These are phyloP conservation scores for Solanum microdontum DNA, from an alignment of 257 asterid species.

Conservation along the genomic window DNA sequence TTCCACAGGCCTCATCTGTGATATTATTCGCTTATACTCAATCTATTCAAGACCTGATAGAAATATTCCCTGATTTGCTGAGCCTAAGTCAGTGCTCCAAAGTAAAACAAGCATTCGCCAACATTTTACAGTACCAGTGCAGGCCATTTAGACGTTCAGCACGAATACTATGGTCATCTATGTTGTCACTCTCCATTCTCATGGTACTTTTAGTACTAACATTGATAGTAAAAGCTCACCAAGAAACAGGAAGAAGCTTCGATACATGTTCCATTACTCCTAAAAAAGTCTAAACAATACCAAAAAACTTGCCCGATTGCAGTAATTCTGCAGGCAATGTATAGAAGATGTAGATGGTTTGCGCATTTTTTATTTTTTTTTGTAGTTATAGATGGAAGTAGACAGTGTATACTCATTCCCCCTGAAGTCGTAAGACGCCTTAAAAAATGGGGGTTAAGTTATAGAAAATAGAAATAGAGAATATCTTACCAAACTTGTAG, in stretches of 20 bases:
- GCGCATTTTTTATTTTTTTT: not conserved
- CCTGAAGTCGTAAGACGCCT: conserved; percentile 2
- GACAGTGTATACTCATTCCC: not conserved
- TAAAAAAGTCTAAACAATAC: not conserved
- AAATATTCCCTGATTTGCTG: conserved; percentile 32
- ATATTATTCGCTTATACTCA: conserved; percentile 28
- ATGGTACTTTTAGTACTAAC: conserved; percentile 27
- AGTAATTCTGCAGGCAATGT: not conserved
- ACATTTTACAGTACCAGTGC: conserved; percentile 29
- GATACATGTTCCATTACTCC: conserved; percentile 19
- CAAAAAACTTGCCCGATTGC: not conserved
- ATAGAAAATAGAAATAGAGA: not conserved
- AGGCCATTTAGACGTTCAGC: conserved; percentile 24
- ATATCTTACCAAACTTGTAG: not conserved
- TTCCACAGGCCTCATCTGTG: conserved; percentile 22
- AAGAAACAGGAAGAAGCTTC: conserved; percentile 23
- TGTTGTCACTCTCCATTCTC: conserved; percentile 27
- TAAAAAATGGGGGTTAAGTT: not conserved
- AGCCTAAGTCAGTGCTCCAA: conserved; percentile 27
- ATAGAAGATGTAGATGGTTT: not conserved
- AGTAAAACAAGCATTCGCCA: conserved; percentile 28
- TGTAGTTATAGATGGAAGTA: not conserved
- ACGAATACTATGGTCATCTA: conserved; percentile 27
- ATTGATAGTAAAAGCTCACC: conserved; percentile 29
- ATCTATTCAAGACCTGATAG: conserved; percentile 28